Evolutionary conservation across 306 rosid species (phyloP), one percentile per base, ranked within the genome.

Genomic region (Medicago lupulina): DNA sequence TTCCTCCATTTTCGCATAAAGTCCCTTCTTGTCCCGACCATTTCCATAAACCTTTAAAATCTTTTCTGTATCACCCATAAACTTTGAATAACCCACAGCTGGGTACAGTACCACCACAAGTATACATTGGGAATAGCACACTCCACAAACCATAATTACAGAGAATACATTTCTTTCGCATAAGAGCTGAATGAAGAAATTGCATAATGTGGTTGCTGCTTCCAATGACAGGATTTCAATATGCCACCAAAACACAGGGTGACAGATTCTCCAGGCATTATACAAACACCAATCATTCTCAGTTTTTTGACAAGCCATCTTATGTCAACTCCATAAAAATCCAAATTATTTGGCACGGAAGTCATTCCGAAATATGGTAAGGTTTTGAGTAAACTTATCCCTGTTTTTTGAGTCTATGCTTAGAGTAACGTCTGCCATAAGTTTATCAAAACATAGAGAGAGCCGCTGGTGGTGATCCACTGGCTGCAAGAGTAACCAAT

Each of bases 351-450:
- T 86, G 81, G 87, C 85, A 69, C 89, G 87, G 57, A 86, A 86
- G 25, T 86, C 85, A 25, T 76, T 83, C 67, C 85, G 78, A 53
- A 85, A 82, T 62, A 82, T 31, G 53, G 84, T 86, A 62, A 86
- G 87, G 72, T 86, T 86, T 53, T 86, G 89, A 54, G 87, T 86
- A 77, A 86, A 86, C 71, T 61, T 86, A 74, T 86, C 89, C 85
- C 89, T 83, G 78, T 83, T 86, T 60, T 83, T 86, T 4, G 89
- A 80, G 68, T 86, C 89, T 50, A 86, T 14, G 71, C 85, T 83
- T 64, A 58, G 85, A 38, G 76, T 86, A 63, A 86, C 79, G 55
- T 83, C 83, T 44, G 67, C 81, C 89, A 86, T 86, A 49, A 86
- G 85, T 71, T 83, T 83, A 80, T 86, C 89, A 59, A 86, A 86